phyloP scores from a whole-genome alignment of 2,329 filamentous ascomycete species.

The Hansfordia pulvinata region DNA sequence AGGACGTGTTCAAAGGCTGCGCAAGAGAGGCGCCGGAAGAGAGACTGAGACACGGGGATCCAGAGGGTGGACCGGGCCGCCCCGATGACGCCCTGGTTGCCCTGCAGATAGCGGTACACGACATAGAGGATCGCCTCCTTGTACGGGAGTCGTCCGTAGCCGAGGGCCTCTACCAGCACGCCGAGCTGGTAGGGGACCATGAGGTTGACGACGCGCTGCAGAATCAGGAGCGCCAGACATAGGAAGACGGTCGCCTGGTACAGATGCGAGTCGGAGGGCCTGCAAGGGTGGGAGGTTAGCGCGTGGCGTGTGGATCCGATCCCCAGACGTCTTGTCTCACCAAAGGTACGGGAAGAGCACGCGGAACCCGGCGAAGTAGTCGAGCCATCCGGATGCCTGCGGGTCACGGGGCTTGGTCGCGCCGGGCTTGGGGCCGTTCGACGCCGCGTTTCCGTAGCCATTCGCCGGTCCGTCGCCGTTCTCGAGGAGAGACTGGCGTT shows the following conservation, averaged over 20 bases:
- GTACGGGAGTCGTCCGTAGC: constrained; percentile 25
- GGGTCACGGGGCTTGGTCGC: constrained; percentile 10
- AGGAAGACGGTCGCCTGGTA: constrained; percentile 26
- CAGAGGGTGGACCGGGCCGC: constrained; percentile 27
- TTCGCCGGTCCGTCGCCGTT: constrained; percentile 16
- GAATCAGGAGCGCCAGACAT: constrained; percentile 24
- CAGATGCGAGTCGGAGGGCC: constrained; percentile 25
- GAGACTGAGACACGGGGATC: constrained; percentile 30
- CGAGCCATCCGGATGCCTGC: constrained; percentile 25
- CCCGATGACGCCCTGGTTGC: constrained; percentile 28
- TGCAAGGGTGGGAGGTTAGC: constrained; percentile 12
- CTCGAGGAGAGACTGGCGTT: constrained; percentile 21
- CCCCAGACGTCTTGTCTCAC: no score
- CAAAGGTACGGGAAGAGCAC: constrained; percentile 31
- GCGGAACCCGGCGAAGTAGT: constrained; percentile 29
- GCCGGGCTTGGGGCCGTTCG: constrained; percentile 4
- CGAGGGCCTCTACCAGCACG: constrained; percentile 23
- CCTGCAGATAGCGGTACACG: constrained; percentile 28
- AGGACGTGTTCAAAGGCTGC: constrained; percentile 34
- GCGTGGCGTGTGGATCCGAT: no score
- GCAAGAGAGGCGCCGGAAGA: constrained; percentile 26
- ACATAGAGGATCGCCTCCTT: constrained; percentile 28
- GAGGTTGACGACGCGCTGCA: constrained; percentile 28
- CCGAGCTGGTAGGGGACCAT: constrained; percentile 28
- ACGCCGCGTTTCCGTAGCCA: constrained; percentile 11